These are phyloP conservation scores for Geotrichum klebahnii DNA, from an alignment of 1,139 yeast species.

Conservation along the genomic window DNA sequence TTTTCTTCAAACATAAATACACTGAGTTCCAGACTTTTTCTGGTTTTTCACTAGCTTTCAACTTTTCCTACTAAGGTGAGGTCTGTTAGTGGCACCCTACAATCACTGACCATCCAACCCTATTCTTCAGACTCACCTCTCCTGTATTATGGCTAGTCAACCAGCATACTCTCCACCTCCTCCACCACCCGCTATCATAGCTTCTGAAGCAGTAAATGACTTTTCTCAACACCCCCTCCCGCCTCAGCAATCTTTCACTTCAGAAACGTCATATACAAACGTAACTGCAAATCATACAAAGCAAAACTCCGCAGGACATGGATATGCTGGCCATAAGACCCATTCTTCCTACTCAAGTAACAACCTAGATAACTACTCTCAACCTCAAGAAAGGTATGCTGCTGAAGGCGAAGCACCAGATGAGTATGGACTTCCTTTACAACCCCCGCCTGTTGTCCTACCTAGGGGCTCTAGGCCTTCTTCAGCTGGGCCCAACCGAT, in stretches of 20 bases:
- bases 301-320: too few relatives aligned
- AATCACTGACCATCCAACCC: neutral
- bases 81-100: neutral
- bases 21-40: neutral
- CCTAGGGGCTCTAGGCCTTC: neutral
- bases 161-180: neutral
- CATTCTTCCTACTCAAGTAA: neutral
- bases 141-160: conserved; percentile 1
- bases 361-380: neutral
- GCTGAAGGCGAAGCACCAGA: neutral
- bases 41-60: neutral
- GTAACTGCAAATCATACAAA: too few relatives aligned
- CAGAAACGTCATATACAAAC: too few relatives aligned
- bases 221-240: too few relatives aligned
- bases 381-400: neutral
- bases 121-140: too few relatives aligned
- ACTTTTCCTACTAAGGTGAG: neutral
- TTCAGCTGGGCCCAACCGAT: conserved; percentile 3
- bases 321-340: neutral
- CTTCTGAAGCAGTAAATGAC: neutral
- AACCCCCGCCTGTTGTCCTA: conserved; percentile 8
- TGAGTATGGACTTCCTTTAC: conserved; percentile 4
- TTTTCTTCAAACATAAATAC: too few relatives aligned
- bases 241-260: too few relatives aligned
- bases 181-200: neutral